These are phyloP conservation scores for Lumnitzera racemosa DNA, from an alignment of 345 rosid species.

Conservation along the genomic window DNA sequence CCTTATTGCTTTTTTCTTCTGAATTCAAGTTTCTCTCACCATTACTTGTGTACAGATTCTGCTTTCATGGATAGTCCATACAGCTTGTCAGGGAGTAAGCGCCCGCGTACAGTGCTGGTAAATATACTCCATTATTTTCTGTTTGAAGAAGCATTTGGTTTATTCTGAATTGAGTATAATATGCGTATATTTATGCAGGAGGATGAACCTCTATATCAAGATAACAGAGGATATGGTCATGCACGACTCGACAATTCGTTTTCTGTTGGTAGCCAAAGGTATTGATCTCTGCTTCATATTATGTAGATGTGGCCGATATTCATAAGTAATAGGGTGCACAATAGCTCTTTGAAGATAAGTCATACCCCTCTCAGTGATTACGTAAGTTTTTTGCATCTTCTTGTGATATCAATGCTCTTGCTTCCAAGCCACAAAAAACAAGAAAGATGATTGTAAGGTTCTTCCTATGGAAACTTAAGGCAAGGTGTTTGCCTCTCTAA, in stretches of 20 bases:
- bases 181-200: constrained; percentile 10
- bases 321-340: background rate
- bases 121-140: constrained; percentile 8
- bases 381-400: no score
- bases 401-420: no score
- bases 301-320: background rate
- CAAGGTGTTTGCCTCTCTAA: no score
- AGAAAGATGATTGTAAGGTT: no score
- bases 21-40: no score
- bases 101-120: background rate
- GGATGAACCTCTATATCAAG: constrained; percentile 7
- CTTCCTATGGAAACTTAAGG: no score
- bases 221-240: constrained; percentile 12
- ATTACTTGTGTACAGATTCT: no score
- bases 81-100: no score
- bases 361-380: no score
- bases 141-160: background rate
- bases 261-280: constrained; percentile 17
- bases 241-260: constrained; percentile 7
- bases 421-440: no score
- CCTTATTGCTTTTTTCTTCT: no score
- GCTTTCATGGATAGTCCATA: no score
- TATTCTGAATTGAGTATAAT: background rate
- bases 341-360: background rate
- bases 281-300: background rate